These are phyloP conservation scores for Trametes villosa DNA, from an alignment of 768 basidiomycete species.

Conservation along the genomic window DNA sequence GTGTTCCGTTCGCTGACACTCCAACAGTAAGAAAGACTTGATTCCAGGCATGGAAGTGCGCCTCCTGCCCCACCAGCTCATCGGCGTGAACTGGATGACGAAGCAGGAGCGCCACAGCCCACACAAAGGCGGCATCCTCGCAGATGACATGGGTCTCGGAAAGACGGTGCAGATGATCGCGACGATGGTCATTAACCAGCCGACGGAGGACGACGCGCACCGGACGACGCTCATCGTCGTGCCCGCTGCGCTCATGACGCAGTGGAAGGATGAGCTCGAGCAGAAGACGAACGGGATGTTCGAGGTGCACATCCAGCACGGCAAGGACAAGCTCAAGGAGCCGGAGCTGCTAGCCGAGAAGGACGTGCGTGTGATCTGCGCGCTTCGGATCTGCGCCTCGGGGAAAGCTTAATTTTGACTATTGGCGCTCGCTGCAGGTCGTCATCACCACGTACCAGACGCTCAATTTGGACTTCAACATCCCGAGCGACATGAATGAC, in stretches of 20 bases:
- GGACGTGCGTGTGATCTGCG: slow-evolving; percentile 45
- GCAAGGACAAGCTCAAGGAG: slow-evolving; percentile 66
- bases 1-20: background rate
- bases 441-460: slow-evolving; percentile 82
- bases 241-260: slow-evolving; percentile 73
- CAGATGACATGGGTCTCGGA: slow-evolving; percentile 75
- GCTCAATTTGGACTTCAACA: slow-evolving; percentile 59
- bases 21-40: slow-evolving; percentile 51
- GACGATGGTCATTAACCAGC: slow-evolving; percentile 70
- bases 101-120: slow-evolving; percentile 54
- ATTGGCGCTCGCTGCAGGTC: slow-evolving; percentile 43
- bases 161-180: slow-evolving; percentile 86
- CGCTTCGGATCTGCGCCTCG: slow-evolving; percentile 41
- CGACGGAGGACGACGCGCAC: slow-evolving; percentile 47
- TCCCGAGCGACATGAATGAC: slow-evolving; percentile 51
- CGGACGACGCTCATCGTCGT: slow-evolving; percentile 75
- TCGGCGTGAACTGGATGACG: slow-evolving; percentile 84
- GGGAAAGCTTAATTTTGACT: slow-evolving; percentile 1
- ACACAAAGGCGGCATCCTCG: slow-evolving; percentile 67
- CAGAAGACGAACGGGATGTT: slow-evolving; percentile 67
- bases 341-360: slow-evolving; percentile 51
- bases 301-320: slow-evolving; percentile 71
- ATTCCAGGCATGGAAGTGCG: slow-evolving; percentile 73
- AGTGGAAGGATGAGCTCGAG: slow-evolving; percentile 79
- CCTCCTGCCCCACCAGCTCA: slow-evolving; percentile 73